Percentiles rank a stretch among this genome's conserved stretches.
Evolutionary conservation across 441 rosid genomes (phyloP).

Genomic region (Populus hybrid): DNA sequence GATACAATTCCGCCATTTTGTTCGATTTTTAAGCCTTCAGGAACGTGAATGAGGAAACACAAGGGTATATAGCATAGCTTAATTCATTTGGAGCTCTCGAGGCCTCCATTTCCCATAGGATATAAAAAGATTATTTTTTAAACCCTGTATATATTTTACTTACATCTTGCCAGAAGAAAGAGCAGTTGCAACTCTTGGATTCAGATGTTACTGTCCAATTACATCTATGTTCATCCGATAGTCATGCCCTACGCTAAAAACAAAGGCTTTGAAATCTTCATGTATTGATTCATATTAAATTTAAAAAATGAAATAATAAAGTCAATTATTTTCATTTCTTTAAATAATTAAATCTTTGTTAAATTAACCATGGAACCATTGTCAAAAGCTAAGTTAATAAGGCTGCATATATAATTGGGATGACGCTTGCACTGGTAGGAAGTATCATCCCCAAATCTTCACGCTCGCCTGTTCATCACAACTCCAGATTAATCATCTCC

Average conservation of each 20-base stretch:
- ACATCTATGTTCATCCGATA: no score
- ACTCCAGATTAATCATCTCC: no score
- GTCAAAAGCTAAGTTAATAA: no score
- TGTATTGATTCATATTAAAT: not conserved
- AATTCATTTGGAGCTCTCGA: slow-evolving; percentile 1
- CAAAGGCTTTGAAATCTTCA: not conserved
- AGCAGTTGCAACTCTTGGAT: not conserved
- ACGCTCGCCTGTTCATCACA: no score
- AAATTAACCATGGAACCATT: no score
- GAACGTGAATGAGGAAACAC: slow-evolving; percentile 4
- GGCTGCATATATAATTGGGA: no score
- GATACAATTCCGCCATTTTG: slow-evolving; percentile 14
- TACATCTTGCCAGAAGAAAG: not conserved
- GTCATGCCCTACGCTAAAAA: no score
- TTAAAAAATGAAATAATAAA: not conserved
- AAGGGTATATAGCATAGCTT: not conserved
- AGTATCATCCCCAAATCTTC: no score
- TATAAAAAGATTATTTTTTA: not conserved
- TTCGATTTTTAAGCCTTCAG: not conserved
- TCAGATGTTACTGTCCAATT: not conserved
- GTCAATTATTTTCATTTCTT: not conserved
- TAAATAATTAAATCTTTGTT: no score
- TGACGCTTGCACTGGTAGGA: no score
- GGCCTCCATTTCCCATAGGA: not conserved
- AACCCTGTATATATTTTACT: slow-evolving; percentile 10